phyloP scores from a whole-genome alignment of 495 filamentous ascomycete genomes.

The Neurospora sp. region DNA sequence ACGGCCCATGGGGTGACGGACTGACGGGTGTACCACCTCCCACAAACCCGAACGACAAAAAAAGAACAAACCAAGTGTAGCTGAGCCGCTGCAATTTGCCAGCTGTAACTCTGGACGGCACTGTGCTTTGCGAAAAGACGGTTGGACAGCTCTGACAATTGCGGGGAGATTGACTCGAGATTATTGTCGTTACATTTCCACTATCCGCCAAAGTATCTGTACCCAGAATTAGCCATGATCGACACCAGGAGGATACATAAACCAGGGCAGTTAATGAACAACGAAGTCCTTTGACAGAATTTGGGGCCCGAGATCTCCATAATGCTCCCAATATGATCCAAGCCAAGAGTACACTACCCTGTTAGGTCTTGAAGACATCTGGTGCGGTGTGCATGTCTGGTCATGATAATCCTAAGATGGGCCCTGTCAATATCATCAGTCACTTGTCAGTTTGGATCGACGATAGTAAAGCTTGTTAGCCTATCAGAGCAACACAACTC shows the following conservation, averaged over 20 bases:
- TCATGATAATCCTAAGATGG: not conserved
- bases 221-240: not conserved
- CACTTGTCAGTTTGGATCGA: not conserved
- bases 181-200: not conserved
- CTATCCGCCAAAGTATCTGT: not conserved
- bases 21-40: not conserved
- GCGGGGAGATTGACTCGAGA: not conserved
- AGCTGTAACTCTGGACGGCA: not conserved
- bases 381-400: not conserved
- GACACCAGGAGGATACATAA: not conserved
- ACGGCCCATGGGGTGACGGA: not conserved
- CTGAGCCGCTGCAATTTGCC: not conserved
- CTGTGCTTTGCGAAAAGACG: not conserved
- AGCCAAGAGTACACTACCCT: not conserved
- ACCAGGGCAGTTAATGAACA: not conserved
- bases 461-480: not conserved
- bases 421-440: not conserved
- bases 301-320: not conserved
- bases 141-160: not conserved
- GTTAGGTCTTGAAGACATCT: not conserved
- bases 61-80: not conserved
- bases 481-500: not conserved
- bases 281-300: not conserved
- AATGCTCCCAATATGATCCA: not conserved
- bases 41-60: not conserved